These are phyloP conservation scores for Pseudogymnoascus sp. DNA, from an alignment of 2,329 filamentous ascomycete genomes.

Conservation along the genomic window DNA sequence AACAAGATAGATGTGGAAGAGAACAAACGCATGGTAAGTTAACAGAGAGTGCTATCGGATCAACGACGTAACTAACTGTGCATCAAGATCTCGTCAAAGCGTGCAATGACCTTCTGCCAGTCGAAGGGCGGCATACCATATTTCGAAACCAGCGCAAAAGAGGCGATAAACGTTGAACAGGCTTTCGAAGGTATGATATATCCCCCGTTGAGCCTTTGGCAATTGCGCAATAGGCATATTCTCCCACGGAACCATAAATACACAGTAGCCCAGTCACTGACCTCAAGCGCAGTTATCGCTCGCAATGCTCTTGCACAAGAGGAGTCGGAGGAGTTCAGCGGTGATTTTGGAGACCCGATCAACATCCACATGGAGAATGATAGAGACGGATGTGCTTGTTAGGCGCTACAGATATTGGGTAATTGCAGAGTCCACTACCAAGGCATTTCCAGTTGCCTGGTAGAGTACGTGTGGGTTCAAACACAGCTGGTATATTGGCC, in stretches of 20 bases:
- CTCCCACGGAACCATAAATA: not conserved
- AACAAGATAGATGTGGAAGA: slow-evolving; percentile 99
- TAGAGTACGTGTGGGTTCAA: not conserved
- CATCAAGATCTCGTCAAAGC: slow-evolving; percentile 77
- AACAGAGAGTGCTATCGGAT: not conserved
- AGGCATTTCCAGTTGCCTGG: not conserved
- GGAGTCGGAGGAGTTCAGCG: slow-evolving; percentile 94
- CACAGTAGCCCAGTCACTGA: not conserved
- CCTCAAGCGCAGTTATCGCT: slow-evolving; percentile 65
- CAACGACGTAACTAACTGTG: slow-evolving; percentile 17
- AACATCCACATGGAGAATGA: slow-evolving; percentile 96
- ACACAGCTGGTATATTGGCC: slow-evolving; percentile 12
- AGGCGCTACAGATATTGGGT: slow-evolving; percentile 27
- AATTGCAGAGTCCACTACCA: slow-evolving; percentile 4
- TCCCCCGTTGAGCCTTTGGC: not conserved
- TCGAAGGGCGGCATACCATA: slow-evolving; percentile 96
- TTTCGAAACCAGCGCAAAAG: slow-evolving; percentile 98
- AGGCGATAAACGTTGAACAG: slow-evolving; percentile 95
- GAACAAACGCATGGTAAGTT: slow-evolving; percentile 77
- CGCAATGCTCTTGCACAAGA: slow-evolving; percentile 93
- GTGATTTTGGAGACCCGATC: slow-evolving; percentile 95
- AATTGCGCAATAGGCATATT: slow-evolving; percentile 13
- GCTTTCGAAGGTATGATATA: slow-evolving; percentile 53
- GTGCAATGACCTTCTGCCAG: slow-evolving; percentile 95
- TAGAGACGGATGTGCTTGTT: slow-evolving; percentile 89